Evolutionary conservation across 331 rosid species (phyloP).

Genomic region (Malus hybrid): DNA sequence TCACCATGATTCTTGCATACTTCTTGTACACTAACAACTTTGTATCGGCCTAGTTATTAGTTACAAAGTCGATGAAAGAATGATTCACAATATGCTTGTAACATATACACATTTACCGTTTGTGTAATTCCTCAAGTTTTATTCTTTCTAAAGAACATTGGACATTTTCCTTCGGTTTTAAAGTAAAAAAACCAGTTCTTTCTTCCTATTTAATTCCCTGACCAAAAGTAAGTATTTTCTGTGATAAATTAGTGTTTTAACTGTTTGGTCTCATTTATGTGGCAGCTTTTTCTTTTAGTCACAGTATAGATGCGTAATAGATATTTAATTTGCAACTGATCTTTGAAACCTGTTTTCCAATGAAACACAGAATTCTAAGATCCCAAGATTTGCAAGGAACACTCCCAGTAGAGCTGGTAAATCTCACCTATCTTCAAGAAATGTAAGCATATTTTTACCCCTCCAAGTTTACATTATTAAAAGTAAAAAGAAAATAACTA

Average conservation of each 20-base stretch:
- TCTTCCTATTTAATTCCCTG: neutral
- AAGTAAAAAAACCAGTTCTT: too few species aligned
- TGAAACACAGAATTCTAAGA: conserved; percentile 29
- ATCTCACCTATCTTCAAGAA: conserved; percentile 36
- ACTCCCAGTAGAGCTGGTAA: conserved; percentile 47
- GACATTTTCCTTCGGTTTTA: neutral
- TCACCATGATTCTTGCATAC: neutral
- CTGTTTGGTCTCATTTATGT: neutral
- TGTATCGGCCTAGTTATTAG: neutral
- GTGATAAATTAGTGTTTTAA: neutral
- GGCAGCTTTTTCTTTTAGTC: neutral
- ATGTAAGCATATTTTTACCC: conserved; percentile 28
- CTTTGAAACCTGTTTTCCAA: neutral
- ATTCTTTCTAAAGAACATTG: too few species aligned
- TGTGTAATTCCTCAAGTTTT: neutral
- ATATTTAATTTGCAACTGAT: neutral
- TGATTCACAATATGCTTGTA: neutral
- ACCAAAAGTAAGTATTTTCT: neutral
- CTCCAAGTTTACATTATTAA: neutral
- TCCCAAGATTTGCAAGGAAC: conserved; percentile 37
- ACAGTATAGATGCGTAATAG: too few species aligned
- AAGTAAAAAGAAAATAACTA: too few species aligned
- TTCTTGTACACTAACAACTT: neutral
- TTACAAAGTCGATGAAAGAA: neutral
- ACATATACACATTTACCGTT: too few species aligned